Evolutionary conservation across 352 stramenopile genomes (phyloP), one percentile per base, ranked within the genome.

Genomic region (Pelagophyceae sp.): DNA sequence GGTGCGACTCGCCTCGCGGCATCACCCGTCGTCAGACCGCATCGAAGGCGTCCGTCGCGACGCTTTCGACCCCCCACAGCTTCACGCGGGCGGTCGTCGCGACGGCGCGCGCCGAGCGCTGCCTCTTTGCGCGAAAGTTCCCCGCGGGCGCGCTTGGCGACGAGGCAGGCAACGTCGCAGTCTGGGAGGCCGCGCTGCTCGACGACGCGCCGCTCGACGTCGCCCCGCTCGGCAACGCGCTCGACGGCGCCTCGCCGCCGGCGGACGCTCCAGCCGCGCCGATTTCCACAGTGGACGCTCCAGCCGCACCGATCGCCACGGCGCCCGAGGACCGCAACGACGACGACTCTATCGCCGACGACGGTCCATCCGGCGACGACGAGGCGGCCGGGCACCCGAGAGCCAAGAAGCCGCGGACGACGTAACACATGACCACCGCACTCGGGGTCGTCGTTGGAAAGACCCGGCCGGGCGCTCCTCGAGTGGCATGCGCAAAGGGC

Each of bases 61-160:
- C n/a, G n/a, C n/a, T n/a, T n/a, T n/a, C n/a, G n/a, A n/a, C n/a
- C n/a, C n/a, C n/a, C n/a, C n/a, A n/a, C n/a, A 79, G 64, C 1
- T 63, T 69, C n/a, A 35, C 35, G 38, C 72, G 77, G 58, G 77
- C 80, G 29, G 81, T 90, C n/a, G 75, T 71, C 19, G 40, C 58
- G n/a, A 79, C 83, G 65, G 86, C 86, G 25, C 79, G 85, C 72
- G 35, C 76, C 19, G 78, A 84, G 69, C 84, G 85, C 25, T 90
- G 85, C 72, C 72, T 90, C 29, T 84, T 89, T 38, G 86, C 85
- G 38, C 79, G 85, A 31, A 89, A 90, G 77, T 89, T 89, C 37
- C 29, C 40, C 3, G 3, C 58, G 58, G 31, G 31, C 29, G 58
- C 58, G 11, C 58, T 67, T 27, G 58, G 23, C 15, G 38, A 54